Conservation (phyloP, 768 basidiomycete genomes). For the Hericium rajendrae region DNA sequence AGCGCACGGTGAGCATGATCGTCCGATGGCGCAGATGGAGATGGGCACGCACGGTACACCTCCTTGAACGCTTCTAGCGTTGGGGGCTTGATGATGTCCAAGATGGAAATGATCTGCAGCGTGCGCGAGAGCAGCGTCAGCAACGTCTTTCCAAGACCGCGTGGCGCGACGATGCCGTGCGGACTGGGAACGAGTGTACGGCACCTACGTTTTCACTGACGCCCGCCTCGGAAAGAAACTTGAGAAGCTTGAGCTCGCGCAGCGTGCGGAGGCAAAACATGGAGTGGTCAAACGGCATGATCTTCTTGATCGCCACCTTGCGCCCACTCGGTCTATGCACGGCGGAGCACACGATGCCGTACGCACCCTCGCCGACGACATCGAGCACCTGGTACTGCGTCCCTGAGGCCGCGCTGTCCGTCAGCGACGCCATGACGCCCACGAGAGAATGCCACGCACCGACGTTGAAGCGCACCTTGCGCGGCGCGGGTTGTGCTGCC, state of each 20-base stretch:
- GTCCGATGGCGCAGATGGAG: background rate
- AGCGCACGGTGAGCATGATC: background rate
- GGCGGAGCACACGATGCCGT: slow-evolving; percentile 87
- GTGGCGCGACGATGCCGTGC: background rate
- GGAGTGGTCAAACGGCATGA: slow-evolving; percentile 89
- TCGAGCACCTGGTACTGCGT: slow-evolving; percentile 62
- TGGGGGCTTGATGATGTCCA: slow-evolving; percentile 80
- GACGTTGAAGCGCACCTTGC: slow-evolving; percentile 86
- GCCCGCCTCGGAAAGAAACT: slow-evolving; percentile 79
- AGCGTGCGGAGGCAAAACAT: slow-evolving; percentile 76
- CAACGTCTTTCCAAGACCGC: background rate
- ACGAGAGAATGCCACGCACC: slow-evolving; percentile 29
- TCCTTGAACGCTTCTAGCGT: slow-evolving; percentile 80
- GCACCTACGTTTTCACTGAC: slow-evolving; percentile 74
- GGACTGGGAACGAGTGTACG: background rate
- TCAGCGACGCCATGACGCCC: background rate
- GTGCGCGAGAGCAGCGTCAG: background rate
- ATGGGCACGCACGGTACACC: slow-evolving; percentile 52
- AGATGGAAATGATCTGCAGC: slow-evolving; percentile 76
- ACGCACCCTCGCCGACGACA: slow-evolving; percentile 91
- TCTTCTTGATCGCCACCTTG: slow-evolving; percentile 93
- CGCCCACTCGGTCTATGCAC: slow-evolving; percentile 67
- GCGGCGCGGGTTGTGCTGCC: slow-evolving; percentile 41
- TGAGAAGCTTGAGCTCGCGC: slow-evolving; percentile 54
- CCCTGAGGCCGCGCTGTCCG: slow-evolving; percentile 14